phyloP scores from a whole-genome alignment of 164 flowering plant species.

The Stephania cephalantha region DNA sequence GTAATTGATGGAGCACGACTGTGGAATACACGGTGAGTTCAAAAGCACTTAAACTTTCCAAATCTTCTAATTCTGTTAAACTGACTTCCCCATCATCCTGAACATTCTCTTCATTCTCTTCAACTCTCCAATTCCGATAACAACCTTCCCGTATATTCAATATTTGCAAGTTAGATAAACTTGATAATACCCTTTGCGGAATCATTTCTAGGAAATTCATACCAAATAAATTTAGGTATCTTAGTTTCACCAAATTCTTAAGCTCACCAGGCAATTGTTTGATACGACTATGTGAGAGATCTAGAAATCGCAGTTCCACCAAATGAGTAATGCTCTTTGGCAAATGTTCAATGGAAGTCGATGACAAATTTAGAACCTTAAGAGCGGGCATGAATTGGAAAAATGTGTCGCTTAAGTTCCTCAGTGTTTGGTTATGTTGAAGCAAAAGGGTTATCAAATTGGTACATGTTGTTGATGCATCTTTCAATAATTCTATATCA shows the following conservation, averaged over 20 bases:
- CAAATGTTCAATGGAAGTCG: neutral
- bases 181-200: constrained; percentile 1
- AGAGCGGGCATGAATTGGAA: constrained; percentile 11
- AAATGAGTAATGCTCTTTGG: constrained; percentile 4
- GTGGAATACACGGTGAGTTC: neutral
- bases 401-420: neutral
- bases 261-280: constrained; percentile 8
- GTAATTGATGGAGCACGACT: neutral
- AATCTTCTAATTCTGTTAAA: constrained; percentile 3
- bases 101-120: neutral
- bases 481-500: neutral
- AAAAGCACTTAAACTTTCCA: constrained; percentile 8
- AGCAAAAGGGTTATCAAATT: constrained; percentile 17
- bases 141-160: neutral
- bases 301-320: constrained; percentile 14
- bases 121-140: neutral
- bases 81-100: neutral
- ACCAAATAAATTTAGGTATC: constrained; percentile 3
- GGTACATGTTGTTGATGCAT: neutral
- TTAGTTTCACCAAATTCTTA: constrained; percentile 4
- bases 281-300: constrained; percentile 2
- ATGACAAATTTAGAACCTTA: constrained; percentile 11
- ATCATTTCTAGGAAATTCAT: neutral
- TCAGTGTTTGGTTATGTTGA: neutral
- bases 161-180: constrained; percentile 8